phyloP scores from a whole-genome alignment of 441 rosid genomes.

The Adansonia grandidieri region DNA sequence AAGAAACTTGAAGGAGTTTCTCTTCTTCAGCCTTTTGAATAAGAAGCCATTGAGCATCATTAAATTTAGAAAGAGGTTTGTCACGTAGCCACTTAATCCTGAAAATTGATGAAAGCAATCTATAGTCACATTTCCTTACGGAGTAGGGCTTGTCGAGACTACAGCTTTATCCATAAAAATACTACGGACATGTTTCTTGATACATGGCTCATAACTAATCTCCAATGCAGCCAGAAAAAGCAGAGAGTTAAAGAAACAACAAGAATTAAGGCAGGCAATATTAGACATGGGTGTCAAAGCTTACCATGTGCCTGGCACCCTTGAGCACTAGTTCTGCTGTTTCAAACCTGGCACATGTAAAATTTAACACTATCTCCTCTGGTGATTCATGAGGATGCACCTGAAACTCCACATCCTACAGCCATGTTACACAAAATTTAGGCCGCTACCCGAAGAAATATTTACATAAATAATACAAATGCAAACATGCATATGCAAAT shows the following conservation, averaged over 20 bases:
- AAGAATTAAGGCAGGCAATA: slow-evolving; percentile 19
- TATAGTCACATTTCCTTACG: slow-evolving; percentile 69
- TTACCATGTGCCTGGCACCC: slow-evolving; percentile 97
- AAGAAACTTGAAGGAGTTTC: slow-evolving; percentile 84
- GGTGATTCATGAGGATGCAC: slow-evolving; percentile 93
- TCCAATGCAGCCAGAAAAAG: slow-evolving; percentile 84
- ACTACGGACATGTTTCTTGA: slow-evolving; percentile 75
- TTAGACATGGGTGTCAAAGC: slow-evolving; percentile 13
- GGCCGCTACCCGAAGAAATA: slow-evolving; percentile 45
- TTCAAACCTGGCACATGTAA: slow-evolving; percentile 84
- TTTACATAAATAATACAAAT: not conserved
- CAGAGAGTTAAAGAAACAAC: slow-evolving; percentile 13
- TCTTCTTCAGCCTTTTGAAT: slow-evolving; percentile 97
- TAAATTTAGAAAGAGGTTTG: slow-evolving; percentile 79
- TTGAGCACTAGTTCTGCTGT: slow-evolving; percentile 82
- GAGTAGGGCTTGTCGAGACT: slow-evolving; percentile 86
- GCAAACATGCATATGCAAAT: not conserved
- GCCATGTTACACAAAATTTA: slow-evolving; percentile 28
- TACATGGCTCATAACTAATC: slow-evolving; percentile 89
- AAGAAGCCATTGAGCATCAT: slow-evolving; percentile 95
- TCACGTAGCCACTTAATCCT: slow-evolving; percentile 85
- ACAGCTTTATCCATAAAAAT: slow-evolving; percentile 78
- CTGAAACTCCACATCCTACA: slow-evolving; percentile 19
- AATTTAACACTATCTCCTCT: slow-evolving; percentile 83
- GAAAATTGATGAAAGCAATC: slow-evolving; percentile 84